These are phyloP conservation scores for Epichloe gansuensis DNA, from an alignment of 2,329 filamentous ascomycete species.

Conservation along the genomic window DNA sequence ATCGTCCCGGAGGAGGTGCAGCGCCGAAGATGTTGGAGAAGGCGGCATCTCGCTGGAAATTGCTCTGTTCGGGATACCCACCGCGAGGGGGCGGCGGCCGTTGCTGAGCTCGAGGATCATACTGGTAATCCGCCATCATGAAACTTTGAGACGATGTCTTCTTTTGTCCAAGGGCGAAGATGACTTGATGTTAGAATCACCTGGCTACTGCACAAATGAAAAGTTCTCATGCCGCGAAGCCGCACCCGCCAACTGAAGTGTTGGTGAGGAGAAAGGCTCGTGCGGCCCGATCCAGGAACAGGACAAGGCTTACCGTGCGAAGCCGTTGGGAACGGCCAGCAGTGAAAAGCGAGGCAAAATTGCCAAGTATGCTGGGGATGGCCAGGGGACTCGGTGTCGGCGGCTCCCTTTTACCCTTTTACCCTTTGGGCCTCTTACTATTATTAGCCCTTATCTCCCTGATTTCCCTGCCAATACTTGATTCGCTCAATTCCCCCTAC, in stretches of 20 bases:
- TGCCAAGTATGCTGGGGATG: background rate
- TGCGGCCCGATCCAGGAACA: background rate
- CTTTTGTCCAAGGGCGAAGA: background rate
- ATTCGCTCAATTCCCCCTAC: too few relatives aligned
- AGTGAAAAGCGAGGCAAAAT: slow-evolving; percentile 1
- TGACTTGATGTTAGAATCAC: background rate
- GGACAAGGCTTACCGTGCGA: slow-evolving; percentile 1
- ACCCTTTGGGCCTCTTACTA: background rate
- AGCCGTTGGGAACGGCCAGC: slow-evolving; percentile 4
- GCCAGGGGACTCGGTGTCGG: background rate
- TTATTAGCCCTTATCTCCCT: too few relatives aligned
- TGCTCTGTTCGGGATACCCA: slow-evolving; percentile 35
- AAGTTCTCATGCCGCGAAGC: background rate
- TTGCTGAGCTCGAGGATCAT: slow-evolving; percentile 34
- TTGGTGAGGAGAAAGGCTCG: background rate
- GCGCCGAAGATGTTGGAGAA: slow-evolving; percentile 94
- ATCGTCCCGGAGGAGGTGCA: slow-evolving; percentile 73
- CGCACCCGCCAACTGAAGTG: background rate
- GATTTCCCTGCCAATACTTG: too few relatives aligned
- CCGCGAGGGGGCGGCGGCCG: slow-evolving; percentile 29
- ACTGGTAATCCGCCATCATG: slow-evolving; percentile 46
- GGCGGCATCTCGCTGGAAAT: slow-evolving; percentile 76
- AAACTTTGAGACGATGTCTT: background rate
- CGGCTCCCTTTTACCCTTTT: background rate
- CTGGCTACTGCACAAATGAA: background rate